Evolutionary conservation across 495 filamentous ascomycete species (phyloP), one percentile per base, ranked within the genome.

Genomic region (Penicillium flavigenum): DNA sequence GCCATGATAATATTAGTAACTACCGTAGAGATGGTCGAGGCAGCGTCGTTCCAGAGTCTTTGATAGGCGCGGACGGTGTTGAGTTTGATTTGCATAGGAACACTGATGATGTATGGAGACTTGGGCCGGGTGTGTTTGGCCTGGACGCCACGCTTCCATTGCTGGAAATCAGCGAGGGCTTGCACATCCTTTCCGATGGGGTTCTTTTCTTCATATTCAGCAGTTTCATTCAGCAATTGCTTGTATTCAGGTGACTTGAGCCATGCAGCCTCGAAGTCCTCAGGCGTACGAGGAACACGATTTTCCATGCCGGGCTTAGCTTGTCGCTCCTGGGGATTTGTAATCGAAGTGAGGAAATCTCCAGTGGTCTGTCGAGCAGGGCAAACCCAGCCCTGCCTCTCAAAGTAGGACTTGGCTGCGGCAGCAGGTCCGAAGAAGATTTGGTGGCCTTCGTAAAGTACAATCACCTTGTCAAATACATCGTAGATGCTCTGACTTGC

Each of bases 401-500:
- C 72, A 52, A 89, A 88, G 59, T 83, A 89, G 12, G 76, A 63
- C 41, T 81, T 80, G 11, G 86, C 86, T 10, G 72, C 63, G 5
- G 74, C 64, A 3, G 76, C 75, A 1, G 77, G 75, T 0, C 87
- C 86, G 54, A 81, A 87, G 68, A 79, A 89, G 38, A 88, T 82
- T 60, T 87, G 76, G 1, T 80, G 73, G 9, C 86, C 85, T 56
- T 84, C 78, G 59, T 87, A 86, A 0, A 88, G 65, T 0, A 88
- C 76, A 12, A 72, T 61, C 20, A 79, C 79, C 62, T 86, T 86
- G 64, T 86, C 84, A 53, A 86, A 86, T 14, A 70, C 38, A 26
- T 76, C 64, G 69, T 92, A 95, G 54, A 94, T 94, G 61, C 81
- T 86, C 70, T 95, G 88, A 34, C 83, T 86, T 0, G 89, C 89